Base-by-base conservation (phyloP, 345 rosid genomes). In the Rhodomyrtus tomentosa region DNA sequence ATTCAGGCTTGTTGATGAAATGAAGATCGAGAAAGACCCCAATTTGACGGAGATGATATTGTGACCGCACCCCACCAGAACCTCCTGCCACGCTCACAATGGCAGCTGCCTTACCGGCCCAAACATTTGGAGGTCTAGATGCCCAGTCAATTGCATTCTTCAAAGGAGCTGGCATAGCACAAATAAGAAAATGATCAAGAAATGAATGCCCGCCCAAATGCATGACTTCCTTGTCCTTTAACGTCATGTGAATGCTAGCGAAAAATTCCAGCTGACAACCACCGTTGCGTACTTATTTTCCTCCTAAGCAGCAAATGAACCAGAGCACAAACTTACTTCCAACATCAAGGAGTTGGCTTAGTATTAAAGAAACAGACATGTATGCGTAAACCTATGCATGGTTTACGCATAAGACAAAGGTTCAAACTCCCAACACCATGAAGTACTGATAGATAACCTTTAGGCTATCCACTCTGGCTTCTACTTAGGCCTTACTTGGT, bases 81-180 rank as follows among this genome's bases (percentile, higher is more conserved):
- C 91, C 45, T 84, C 96, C 98, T 24, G 90, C 94, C 6, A 91
- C 88, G 52, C 96, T 94, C 50, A 80, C 79, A 6, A 92, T 84
- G 7, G 95, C 80, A 1, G 98, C 98, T 24, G 98, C 98, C 90
- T 95, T 96, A 45, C 89, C 96, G n/a, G 91, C 97, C 93, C 95
- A 94, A 53, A 91, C 93, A 55, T 96, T 94, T 11, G 97, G 95
- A 1, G 93, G 12, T 81, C 95, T 84, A 55, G 99, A 96, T 21
- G 93, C 96, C 97, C 99, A 95, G 73, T 95, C 97, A 5, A 96
- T 74, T 0, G 98, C 97, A 81, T 96, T 96, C 93, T 96, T 96
- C 84, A 95, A 83, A 45, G 96, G 92, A 21, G 91, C 99, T 95
- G 82, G 55, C 42, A 83, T 38, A 50, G 2, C 45, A 36, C 20